Conservation (phyloP, 768 basidiomycete genomes). For the Panaeolus cyanescens region DNA sequence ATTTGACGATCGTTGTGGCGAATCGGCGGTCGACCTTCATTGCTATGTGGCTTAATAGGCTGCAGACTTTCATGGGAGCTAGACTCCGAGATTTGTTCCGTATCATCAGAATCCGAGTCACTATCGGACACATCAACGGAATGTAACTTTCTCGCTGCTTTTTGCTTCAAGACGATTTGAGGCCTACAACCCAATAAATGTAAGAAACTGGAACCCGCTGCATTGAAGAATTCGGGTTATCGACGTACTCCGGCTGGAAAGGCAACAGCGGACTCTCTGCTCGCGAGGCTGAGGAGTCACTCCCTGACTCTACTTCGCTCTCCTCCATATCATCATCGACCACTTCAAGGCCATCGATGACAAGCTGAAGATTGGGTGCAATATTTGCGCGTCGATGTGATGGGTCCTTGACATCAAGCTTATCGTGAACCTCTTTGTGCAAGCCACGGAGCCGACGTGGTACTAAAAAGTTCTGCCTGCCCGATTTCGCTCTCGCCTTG, state of each 20-base stretch:
- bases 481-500: background rate
- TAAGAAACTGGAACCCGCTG: too few relatives aligned
- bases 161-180: background rate
- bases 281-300: background rate
- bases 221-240: background rate
- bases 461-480: background rate
- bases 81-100: background rate
- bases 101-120: background rate
- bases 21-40: constrained; percentile 9
- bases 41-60: background rate
- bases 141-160: constrained; percentile 8
- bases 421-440: background rate
- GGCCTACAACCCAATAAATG: background rate
- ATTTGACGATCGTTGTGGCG: constrained; percentile 16
- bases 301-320: background rate
- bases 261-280: background rate
- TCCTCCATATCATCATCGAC: too few relatives aligned
- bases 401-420: background rate
- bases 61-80: constrained; percentile 1
- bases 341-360: background rate
- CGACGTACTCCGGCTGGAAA: background rate
- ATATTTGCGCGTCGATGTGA: background rate
- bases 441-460: background rate
- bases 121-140: background rate
- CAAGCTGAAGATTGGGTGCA: background rate